Percentiles rank a stretch among this genome's conserved stretches.
Evolutionary conservation across 2,329 filamentous ascomycete genomes (phyloP).

Genomic region (Biscogniauxia sp.): DNA sequence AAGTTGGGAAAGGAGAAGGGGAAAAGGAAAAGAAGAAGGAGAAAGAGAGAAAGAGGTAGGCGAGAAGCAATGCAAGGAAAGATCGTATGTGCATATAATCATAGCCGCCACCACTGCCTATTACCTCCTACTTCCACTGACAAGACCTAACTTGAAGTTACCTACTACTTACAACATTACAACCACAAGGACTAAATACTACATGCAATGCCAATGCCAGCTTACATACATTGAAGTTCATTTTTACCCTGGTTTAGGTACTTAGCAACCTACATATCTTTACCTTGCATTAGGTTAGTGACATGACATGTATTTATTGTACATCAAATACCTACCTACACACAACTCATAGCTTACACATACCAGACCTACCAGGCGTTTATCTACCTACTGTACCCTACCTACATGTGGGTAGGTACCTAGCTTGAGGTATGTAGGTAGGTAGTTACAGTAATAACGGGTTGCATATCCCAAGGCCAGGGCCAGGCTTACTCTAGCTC

Average conservation of each 20-base stretch:
- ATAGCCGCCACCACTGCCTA: constrained; percentile 6
- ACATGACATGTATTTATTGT: background rate
- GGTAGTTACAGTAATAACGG: background rate
- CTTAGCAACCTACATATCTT: background rate
- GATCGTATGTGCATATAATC: background rate
- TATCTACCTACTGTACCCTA: too few species aligned
- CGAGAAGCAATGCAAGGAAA: constrained; percentile 14
- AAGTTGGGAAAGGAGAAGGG: background rate
- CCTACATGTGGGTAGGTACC: too few species aligned
- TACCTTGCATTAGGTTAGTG: background rate
- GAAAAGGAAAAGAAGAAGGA: background rate
- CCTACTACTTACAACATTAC: too few species aligned
- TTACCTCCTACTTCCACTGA: constrained; percentile 10
- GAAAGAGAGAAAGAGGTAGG: constrained; percentile 3
- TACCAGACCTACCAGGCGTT: background rate
- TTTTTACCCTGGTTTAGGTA: background rate
- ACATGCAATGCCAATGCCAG: background rate
- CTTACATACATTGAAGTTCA: background rate
- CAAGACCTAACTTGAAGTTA: too few species aligned
- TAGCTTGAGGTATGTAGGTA: background rate
- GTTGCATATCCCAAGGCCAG: background rate
- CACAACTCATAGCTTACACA: background rate
- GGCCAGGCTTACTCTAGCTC: background rate
- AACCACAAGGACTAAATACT: background rate
- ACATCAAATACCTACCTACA: too few species aligned